These are phyloP conservation scores for Aeschynomene evenia DNA, from an alignment of 306 rosid genomes.

Conservation along the genomic window DNA sequence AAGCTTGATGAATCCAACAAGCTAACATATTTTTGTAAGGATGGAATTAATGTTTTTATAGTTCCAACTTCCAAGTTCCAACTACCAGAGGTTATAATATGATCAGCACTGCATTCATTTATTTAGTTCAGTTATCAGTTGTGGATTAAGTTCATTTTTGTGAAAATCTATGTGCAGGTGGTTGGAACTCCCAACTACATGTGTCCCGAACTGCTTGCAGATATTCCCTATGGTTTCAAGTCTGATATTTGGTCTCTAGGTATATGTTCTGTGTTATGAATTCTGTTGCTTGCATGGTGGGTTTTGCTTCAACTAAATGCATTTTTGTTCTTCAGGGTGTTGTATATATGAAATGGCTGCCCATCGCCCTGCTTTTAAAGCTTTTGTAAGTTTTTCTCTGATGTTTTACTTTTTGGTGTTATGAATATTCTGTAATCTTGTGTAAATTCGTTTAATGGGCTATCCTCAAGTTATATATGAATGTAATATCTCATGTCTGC, in stretches of 20 bases:
- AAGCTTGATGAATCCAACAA: background rate
- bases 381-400: constrained; percentile 71
- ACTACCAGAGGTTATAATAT: constrained; percentile 15
- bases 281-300: constrained; percentile 1
- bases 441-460: background rate
- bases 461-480: constrained; percentile 10
- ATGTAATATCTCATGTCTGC: constrained; percentile 11
- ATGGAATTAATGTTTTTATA: constrained; percentile 4
- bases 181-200: constrained; percentile 98
- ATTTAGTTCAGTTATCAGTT: background rate
- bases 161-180: constrained; percentile 49
- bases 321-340: constrained; percentile 63
- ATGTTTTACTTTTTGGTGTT: constrained; percentile 17
- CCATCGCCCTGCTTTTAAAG: constrained; percentile 93
- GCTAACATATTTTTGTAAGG: constrained; percentile 6
- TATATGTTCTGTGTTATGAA: constrained; percentile 27
- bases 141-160: background rate
- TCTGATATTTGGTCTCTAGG: constrained; percentile 98
- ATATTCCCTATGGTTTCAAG: constrained; percentile 96
- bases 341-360: constrained; percentile 98
- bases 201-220: constrained; percentile 97
- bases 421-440: background rate
- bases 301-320: constrained; percentile 31
- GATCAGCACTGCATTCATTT: constrained; percentile 8
- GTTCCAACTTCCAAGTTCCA: too few relatives aligned